phyloP scores from a whole-genome alignment of 2,329 filamentous ascomycete genomes.

The Phialocephala sp. region DNA sequence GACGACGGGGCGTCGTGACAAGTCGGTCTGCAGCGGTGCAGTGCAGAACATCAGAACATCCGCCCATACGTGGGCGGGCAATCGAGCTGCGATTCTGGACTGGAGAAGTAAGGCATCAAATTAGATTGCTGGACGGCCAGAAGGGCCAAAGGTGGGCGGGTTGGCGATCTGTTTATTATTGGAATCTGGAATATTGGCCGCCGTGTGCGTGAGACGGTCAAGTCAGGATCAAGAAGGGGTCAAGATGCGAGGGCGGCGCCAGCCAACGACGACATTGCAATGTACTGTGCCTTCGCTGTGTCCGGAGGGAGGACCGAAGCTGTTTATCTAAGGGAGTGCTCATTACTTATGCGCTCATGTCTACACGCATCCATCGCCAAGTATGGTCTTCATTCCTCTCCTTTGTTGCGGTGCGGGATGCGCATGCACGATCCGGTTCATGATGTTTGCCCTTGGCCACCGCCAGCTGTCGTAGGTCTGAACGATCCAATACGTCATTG shows the following conservation, averaged over 20 bases:
- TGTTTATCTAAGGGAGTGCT: neutral
- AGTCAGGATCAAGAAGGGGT: constrained; percentile 5
- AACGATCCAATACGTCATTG: neutral
- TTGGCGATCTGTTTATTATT: constrained; percentile 7
- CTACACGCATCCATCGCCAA: constrained; percentile 7
- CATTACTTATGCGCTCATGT: neutral
- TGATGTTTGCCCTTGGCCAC: constrained; percentile 1
- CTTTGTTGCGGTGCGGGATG: constrained; percentile 3
- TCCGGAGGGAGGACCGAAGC: neutral
- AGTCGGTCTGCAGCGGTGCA: constrained; percentile 11
- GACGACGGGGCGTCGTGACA: neutral
- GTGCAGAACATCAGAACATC: constrained; percentile 4
- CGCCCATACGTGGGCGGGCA: constrained; percentile 3
- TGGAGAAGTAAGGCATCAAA: constrained; percentile 11
- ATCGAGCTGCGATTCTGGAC: constrained; percentile 7
- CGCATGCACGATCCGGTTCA: neutral
- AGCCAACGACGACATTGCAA: neutral
- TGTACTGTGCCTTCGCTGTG: neutral
- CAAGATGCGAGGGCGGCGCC: constrained; percentile 3
- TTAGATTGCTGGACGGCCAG: constrained; percentile 8
- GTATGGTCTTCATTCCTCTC: neutral
- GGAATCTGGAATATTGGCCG: constrained; percentile 9
- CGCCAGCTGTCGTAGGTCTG: neutral
- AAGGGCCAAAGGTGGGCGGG: constrained; percentile 6
- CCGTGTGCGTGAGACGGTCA: constrained; percentile 5